These are phyloP conservation scores for Lodderomyces jiufengensis DNA, from an alignment of 1,139 yeast genomes.

Conservation along the genomic window DNA sequence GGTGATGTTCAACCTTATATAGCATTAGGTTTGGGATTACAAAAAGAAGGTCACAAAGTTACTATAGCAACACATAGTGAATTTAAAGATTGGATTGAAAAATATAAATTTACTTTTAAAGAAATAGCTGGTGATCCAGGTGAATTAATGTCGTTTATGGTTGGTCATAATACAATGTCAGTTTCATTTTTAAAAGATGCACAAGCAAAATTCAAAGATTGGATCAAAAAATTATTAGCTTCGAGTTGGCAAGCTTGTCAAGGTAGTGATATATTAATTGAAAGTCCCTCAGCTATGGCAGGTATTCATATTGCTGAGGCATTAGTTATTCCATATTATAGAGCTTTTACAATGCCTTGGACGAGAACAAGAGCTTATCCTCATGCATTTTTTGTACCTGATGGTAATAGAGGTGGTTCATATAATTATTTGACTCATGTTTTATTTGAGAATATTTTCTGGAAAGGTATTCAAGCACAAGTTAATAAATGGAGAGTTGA, in stretches of 20 bases:
- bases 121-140: slow-evolving; percentile 92
- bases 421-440: slow-evolving; percentile 91
- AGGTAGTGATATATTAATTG: slow-evolving; percentile 78
- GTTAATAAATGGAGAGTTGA: slow-evolving; percentile 84
- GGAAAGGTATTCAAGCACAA: slow-evolving; percentile 91
- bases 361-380: slow-evolving; percentile 93
- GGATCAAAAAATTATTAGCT: slow-evolving; percentile 70
- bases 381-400: slow-evolving; percentile 94
- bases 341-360: slow-evolving; percentile 99
- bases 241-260: slow-evolving; percentile 87
- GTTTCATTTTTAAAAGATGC: slow-evolving; percentile 84
- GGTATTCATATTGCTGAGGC: slow-evolving; percentile 96
- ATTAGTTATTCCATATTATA: slow-evolving; percentile 78
- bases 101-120: slow-evolving; percentile 63
- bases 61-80: slow-evolving; percentile 84
- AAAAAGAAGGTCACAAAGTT: slow-evolving; percentile 77
- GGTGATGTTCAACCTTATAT: slow-evolving; percentile 97
- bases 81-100: slow-evolving; percentile 69
- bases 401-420: slow-evolving; percentile 86
- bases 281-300: slow-evolving; percentile 93
- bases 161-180: slow-evolving; percentile 82
- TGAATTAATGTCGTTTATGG: slow-evolving; percentile 89
- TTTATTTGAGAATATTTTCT: slow-evolving; percentile 84
- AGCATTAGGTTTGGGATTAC: slow-evolving; percentile 77
- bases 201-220: slow-evolving; percentile 64